Evolutionary conservation across 257 asterid genomes (phyloP).

Genomic region (Scutellaria baicalensis): DNA sequence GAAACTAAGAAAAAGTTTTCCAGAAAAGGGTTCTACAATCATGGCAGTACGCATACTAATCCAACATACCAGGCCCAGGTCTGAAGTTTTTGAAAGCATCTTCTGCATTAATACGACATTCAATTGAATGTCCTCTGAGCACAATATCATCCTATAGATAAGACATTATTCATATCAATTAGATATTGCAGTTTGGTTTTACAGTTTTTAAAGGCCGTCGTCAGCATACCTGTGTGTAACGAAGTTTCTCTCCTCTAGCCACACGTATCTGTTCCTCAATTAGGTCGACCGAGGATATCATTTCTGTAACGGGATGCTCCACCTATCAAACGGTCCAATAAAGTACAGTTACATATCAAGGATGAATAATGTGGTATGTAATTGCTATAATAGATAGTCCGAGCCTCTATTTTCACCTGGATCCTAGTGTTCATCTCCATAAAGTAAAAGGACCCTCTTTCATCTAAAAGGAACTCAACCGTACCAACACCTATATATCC

Average conservation of each 20-base stretch:
- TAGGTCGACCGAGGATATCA: constrained; percentile 95
- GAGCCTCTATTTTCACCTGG: constrained; percentile 52
- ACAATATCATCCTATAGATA: constrained; percentile 78
- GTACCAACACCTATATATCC: constrained; percentile 98
- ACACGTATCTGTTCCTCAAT: constrained; percentile 97
- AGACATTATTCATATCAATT: not conserved
- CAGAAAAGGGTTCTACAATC: not conserved
- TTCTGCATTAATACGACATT: constrained; percentile 98
- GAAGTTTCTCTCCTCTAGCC: constrained; percentile 89
- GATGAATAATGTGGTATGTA: not conserved
- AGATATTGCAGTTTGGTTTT: not conserved
- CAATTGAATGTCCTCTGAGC: constrained; percentile 92
- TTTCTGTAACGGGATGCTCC: constrained; percentile 99
- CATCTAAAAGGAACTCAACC: constrained; percentile 91
- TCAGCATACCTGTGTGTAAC: constrained; percentile 55
- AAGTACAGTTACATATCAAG: constrained; percentile 2
- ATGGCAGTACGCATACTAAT: not conserved
- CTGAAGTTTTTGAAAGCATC: constrained; percentile 99
- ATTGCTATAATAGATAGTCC: constrained; percentile 4
- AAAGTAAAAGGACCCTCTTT: constrained; percentile 95
- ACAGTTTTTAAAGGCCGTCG: not conserved
- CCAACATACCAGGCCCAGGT: constrained; percentile 88
- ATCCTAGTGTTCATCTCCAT: constrained; percentile 99
- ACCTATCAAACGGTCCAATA: constrained; percentile 41
- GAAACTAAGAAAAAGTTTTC: not conserved